These are phyloP conservation scores for Phytophthora boehmeriae DNA, from an alignment of 352 stramenopile genomes.

Conservation along the genomic window DNA sequence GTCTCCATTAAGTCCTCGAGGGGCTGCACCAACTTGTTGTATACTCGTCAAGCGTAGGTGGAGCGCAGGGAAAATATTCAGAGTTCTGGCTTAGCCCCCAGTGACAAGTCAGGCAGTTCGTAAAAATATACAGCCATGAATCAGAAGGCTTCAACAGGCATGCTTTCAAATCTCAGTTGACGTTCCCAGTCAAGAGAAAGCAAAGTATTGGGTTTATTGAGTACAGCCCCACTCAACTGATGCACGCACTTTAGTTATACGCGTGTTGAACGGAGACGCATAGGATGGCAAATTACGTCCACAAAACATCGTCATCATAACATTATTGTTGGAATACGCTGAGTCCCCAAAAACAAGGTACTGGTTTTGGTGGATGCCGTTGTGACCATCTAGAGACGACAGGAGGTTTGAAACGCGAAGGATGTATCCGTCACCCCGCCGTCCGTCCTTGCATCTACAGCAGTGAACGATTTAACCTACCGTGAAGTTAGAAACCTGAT, in stretches of 20 bases:
- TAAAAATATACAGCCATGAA: conserved; percentile 4
- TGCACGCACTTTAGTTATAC: neutral
- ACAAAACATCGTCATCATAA: conserved; percentile 7
- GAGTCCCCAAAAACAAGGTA: conserved; percentile 5
- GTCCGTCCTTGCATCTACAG: conserved; percentile 1
- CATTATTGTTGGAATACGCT: conserved; percentile 3
- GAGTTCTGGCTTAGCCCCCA: conserved; percentile 1
- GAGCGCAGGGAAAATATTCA: neutral
- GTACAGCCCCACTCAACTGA: conserved; percentile 6
- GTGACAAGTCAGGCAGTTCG: conserved; percentile 2
- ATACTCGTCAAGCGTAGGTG: conserved; percentile 4
- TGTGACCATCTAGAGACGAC: conserved; percentile 2
- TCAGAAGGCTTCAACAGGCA: neutral
- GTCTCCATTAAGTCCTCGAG: conserved; percentile 2
- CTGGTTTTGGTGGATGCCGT: neutral
- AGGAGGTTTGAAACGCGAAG: conserved; percentile 1
- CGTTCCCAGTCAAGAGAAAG: conserved; percentile 4
- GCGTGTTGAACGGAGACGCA: neutral
- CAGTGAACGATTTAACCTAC: conserved; percentile 5
- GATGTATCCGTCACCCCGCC: conserved; percentile 3
- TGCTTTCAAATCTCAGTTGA: neutral
- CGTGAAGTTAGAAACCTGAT: neutral
- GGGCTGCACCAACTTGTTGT: conserved; percentile 4
- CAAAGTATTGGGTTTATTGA: conserved; percentile 5
- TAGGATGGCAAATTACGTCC: neutral